phyloP scores from a whole-genome alignment of 2,329 filamentous ascomycete genomes.

The Penicillium sp. region DNA sequence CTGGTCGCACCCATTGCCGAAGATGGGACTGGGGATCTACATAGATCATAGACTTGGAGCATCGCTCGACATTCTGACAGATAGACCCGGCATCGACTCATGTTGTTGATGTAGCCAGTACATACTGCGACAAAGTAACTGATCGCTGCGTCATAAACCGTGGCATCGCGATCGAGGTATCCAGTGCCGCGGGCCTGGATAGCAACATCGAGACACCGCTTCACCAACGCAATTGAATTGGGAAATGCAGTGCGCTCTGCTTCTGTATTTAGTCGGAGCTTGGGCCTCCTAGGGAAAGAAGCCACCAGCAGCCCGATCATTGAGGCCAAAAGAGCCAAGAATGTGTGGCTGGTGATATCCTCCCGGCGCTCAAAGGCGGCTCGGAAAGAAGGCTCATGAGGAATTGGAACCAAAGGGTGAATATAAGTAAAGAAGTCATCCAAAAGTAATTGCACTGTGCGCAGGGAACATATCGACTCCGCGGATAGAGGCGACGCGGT shows the following conservation, averaged over 20 bases:
- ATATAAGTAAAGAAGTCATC: conserved; percentile 53
- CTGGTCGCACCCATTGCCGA: conserved; percentile 22
- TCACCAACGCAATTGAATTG: conserved; percentile 46
- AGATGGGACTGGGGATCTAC: conserved; percentile 22
- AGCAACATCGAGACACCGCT: conserved; percentile 46
- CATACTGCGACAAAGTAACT: conserved; percentile 48
- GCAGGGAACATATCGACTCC: conserved; percentile 48
- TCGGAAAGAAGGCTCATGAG: conserved; percentile 50
- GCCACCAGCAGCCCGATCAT: conserved; percentile 49
- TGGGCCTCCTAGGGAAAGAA: conserved; percentile 48
- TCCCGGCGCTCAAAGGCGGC: conserved; percentile 45
- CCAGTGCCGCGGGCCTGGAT: conserved; percentile 47
- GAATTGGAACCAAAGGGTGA: conserved; percentile 48
- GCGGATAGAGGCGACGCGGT: conserved; percentile 49
- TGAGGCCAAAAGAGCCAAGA: conserved; percentile 46
- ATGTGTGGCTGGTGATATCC: conserved; percentile 43
- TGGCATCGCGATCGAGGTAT: conserved; percentile 45
- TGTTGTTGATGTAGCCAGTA: conserved; percentile 42
- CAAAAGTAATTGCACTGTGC: conserved; percentile 42
- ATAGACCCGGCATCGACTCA: conserved; percentile 43
- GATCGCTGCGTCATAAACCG: conserved; percentile 47
- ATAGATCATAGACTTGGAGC: conserved; percentile 43
- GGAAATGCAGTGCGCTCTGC: conserved; percentile 41
- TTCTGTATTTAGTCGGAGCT: conserved; percentile 41
- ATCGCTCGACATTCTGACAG: conserved; percentile 47